Percentiles rank a stretch among this genome's conserved stretches.
Evolutionary conservation across 805 yeast genomes (phyloP).

Genomic region (Torulaspora microellipsoides): DNA sequence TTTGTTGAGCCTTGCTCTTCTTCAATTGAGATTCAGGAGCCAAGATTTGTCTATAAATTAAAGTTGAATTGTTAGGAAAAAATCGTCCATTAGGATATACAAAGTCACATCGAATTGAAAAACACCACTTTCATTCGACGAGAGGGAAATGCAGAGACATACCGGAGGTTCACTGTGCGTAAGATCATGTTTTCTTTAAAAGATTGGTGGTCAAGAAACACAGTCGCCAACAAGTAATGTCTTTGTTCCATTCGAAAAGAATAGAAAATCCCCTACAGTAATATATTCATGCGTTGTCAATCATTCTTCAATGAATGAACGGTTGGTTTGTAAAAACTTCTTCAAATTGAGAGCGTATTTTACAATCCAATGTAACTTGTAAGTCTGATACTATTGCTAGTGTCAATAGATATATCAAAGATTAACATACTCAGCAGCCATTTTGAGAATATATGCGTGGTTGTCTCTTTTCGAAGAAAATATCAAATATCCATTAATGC

Average conservation of each 20-base stretch:
- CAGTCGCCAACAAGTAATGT: constrained; percentile 17
- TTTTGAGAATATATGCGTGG: constrained; percentile 24
- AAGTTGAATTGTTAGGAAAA: constrained; percentile 14
- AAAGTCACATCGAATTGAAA: constrained; percentile 39
- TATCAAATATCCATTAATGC: too few relatives aligned
- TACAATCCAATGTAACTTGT: constrained; percentile 26
- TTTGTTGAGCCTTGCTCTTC: constrained; percentile 74
- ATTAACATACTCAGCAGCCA: constrained; percentile 38
- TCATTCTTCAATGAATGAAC: too few relatives aligned
- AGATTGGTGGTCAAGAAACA: constrained; percentile 14
- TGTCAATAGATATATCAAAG: too few relatives aligned
- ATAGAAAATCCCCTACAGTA: constrained; percentile 31
- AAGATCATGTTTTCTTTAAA: background rate
- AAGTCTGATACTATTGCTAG: constrained; percentile 1
- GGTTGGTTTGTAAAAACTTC: background rate
- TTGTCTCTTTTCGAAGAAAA: constrained; percentile 3
- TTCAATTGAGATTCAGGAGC: constrained; percentile 83
- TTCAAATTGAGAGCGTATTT: background rate
- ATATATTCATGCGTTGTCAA: too few relatives aligned
- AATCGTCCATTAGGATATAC: constrained; percentile 11
- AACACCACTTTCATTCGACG: constrained; percentile 40
- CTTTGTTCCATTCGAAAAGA: constrained; percentile 25
- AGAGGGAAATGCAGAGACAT: constrained; percentile 36
- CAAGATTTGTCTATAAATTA: constrained; percentile 38
- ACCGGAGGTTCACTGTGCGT: constrained; percentile 20